phyloP scores from a whole-genome alignment of 2,329 filamentous ascomycete genomes.

The Pseudocercospora crystallina region DNA sequence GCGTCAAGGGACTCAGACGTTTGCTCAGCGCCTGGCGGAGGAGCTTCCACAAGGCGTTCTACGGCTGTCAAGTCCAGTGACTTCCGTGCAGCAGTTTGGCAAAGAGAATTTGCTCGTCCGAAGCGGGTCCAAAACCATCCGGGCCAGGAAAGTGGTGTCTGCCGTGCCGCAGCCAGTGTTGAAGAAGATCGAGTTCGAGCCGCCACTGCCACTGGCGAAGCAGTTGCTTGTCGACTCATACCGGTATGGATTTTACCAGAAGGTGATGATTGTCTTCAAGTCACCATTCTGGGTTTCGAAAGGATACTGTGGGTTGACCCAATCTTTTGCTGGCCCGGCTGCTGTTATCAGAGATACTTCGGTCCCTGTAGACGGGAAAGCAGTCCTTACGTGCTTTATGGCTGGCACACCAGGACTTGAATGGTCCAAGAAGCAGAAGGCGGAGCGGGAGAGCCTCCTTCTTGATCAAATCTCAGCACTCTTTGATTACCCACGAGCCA shows the following conservation, averaged over 20 bases:
- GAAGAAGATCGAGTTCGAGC: slow-evolving; percentile 48
- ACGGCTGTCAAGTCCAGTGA: slow-evolving; percentile 24
- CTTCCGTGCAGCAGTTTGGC: not conserved
- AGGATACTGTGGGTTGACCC: slow-evolving; percentile 47
- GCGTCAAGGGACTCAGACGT: slow-evolving; percentile 47
- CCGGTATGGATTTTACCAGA: slow-evolving; percentile 50
- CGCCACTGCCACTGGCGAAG: slow-evolving; percentile 45
- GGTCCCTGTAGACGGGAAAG: slow-evolving; percentile 18
- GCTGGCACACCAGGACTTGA: slow-evolving; percentile 36
- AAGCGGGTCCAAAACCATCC: slow-evolving; percentile 29
- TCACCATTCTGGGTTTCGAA: slow-evolving; percentile 47
- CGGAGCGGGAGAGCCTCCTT: slow-evolving; percentile 31
- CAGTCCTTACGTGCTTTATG: slow-evolving; percentile 42
- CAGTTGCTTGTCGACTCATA: slow-evolving; percentile 37
- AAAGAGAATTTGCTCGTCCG: slow-evolving; percentile 24
- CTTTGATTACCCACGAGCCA: slow-evolving; percentile 23
- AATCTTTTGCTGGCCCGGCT: slow-evolving; percentile 48
- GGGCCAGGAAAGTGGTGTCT: slow-evolving; percentile 47
- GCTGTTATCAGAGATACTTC: slow-evolving; percentile 48
- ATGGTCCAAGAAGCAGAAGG: slow-evolving; percentile 32
- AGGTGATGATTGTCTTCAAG: slow-evolving; percentile 49
- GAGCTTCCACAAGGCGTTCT: slow-evolving; percentile 27
- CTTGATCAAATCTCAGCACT: slow-evolving; percentile 36
- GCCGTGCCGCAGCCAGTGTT: slow-evolving; percentile 49
- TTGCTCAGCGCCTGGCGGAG: slow-evolving; percentile 39